Percentiles rank a stretch among this genome's conserved stretches.
Evolutionary conservation across 2,329 filamentous ascomycete genomes (phyloP).

Genomic region (Seiridium unicorne): DNA sequence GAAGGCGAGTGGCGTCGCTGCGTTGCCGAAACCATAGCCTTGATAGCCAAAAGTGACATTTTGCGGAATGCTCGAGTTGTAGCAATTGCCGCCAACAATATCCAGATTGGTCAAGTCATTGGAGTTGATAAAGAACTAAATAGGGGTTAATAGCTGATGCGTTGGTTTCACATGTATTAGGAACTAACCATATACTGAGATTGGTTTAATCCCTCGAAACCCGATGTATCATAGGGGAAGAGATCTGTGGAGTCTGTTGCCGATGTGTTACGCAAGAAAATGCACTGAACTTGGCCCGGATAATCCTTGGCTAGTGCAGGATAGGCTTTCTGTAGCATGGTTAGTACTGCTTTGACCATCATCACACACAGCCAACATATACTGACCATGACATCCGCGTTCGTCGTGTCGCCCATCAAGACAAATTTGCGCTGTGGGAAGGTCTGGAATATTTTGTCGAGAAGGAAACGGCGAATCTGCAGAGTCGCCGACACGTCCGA

Average conservation of each 20-base stretch:
- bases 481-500: slow-evolving; percentile 72
- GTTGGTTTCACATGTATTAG: no score
- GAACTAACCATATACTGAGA: slow-evolving; percentile 61
- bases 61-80: slow-evolving; percentile 62
- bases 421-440: slow-evolving; percentile 75
- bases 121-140: slow-evolving; percentile 65
- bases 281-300: slow-evolving; percentile 73
- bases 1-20: slow-evolving; percentile 15
- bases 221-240: slow-evolving; percentile 74
- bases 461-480: slow-evolving; percentile 66
- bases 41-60: slow-evolving; percentile 71
- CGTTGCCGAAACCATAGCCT: slow-evolving; percentile 45
- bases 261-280: slow-evolving; percentile 72
- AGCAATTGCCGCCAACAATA: slow-evolving; percentile 65
- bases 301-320: slow-evolving; percentile 62
- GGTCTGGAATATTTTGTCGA: slow-evolving; percentile 71
- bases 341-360: neutral
- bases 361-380: neutral
- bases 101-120: slow-evolving; percentile 68
- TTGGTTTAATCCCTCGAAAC: slow-evolving; percentile 66
- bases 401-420: slow-evolving; percentile 73
- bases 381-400: slow-evolving; percentile 68
- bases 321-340: slow-evolving; percentile 41
- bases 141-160: no score
- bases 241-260: slow-evolving; percentile 64